Percentiles rank a stretch among this genome's conserved stretches.
Evolutionary conservation across 768 basidiomycete species (phyloP).

Genomic region (Pleurotus cornucopiae): DNA sequence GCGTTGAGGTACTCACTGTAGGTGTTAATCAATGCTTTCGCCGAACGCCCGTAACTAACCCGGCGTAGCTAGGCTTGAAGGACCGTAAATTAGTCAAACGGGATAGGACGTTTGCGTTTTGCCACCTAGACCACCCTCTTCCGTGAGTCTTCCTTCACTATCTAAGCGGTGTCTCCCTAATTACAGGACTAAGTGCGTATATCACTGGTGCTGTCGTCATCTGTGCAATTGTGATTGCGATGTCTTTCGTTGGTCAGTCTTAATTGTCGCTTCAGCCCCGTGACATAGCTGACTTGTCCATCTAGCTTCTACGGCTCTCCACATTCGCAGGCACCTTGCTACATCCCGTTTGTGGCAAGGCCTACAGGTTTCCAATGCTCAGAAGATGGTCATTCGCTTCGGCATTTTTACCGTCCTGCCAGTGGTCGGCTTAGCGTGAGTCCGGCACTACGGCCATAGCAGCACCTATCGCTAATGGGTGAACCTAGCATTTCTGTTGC

Average conservation of each 20-base stretch:
- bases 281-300: not conserved
- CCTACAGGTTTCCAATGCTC: not conserved
- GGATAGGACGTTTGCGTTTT: not conserved
- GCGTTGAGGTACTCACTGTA: constrained; percentile 1
- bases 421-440: not conserved
- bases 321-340: not conserved
- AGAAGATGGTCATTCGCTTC: constrained; percentile 2
- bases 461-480: not conserved
- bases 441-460: not conserved
- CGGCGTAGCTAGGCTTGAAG: not conserved
- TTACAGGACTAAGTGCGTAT: not conserved
- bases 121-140: not conserved
- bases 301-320: not conserved
- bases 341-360: not conserved
- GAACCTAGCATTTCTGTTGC: not conserved
- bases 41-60: not conserved
- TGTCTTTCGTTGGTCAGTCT: not conserved
- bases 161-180: not conserved
- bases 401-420: not conserved
- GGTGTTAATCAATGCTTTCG: not conserved
- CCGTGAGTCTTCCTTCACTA: not conserved
- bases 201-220: constrained; percentile 1
- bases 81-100: not conserved
- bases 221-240: not conserved
- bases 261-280: not conserved